These are phyloP conservation scores for Gamarada debralockiae DNA, from an alignment of 495 filamentous ascomycete species.

Conservation along the genomic window DNA sequence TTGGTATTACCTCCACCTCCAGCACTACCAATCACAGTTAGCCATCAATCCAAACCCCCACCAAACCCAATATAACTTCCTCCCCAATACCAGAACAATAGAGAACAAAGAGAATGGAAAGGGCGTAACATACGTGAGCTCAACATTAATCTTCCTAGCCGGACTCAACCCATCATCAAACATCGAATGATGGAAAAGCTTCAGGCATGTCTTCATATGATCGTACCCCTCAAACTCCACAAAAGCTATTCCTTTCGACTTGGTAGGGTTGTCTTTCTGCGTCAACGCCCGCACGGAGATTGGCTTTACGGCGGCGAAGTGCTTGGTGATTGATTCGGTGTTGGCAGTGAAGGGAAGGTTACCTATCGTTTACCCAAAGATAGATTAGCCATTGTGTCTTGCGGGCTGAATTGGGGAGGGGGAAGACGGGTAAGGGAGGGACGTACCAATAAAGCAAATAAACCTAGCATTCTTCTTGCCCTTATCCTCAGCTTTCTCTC, in stretches of 20 bases:
- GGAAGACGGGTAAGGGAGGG: constrained; percentile 7
- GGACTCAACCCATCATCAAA: constrained; percentile 66
- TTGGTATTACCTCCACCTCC: constrained; percentile 82
- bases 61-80: too few species aligned
- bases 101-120: neutral
- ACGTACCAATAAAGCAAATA: constrained; percentile 70
- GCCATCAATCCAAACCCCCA: too few species aligned
- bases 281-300: constrained; percentile 71
- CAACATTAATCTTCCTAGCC: constrained; percentile 78
- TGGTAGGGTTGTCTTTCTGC: constrained; percentile 59
- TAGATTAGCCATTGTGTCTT: constrained; percentile 5
- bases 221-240: constrained; percentile 88
- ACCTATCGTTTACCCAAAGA: constrained; percentile 18
- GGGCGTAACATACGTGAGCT: constrained; percentile 66
- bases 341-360: constrained; percentile 90
- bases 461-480: constrained; percentile 48
- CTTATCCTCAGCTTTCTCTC: neutral
- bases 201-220: constrained; percentile 89
- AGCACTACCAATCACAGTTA: too few species aligned
- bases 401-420: neutral
- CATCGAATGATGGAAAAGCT: constrained; percentile 79
- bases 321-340: constrained; percentile 55
- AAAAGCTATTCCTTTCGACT: constrained; percentile 86
- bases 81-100: neutral
- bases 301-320: constrained; percentile 76